Base-by-base conservation (phyloP, 1,284 basidiomycete genomes). In the Tremellales sp. region DNA sequence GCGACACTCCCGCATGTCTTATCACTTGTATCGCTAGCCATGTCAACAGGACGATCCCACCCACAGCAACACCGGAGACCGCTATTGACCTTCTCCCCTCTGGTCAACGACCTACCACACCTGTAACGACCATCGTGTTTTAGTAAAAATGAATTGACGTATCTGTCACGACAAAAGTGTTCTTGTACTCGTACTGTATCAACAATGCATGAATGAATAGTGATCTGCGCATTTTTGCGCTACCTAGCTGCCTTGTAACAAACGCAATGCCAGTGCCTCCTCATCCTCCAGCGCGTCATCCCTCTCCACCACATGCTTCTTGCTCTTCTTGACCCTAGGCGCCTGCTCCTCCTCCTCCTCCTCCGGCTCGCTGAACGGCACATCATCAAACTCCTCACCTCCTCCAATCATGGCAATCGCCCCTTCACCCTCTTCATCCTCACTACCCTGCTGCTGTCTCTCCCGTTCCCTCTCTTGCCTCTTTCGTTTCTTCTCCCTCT, bases 381-480 rank as follows among this genome's bases (percentile, higher is more conserved):
- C 58, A 22, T 56, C 53, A 27, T 36, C 42, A 24, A 49, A 48
- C 26, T 33, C 53, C 24, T 51, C 52, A 22, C 46, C 49, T 19
- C 59, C 65, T 10, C 59, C 63, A 27, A 64, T 37, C 26, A 57
- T 46, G 8, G 59, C 61, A 22, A 62, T 43, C 4, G 36, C 31
- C 10, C 45, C 43, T 25, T 43, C 52, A 22, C 45, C 31, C 8
- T 49, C 54, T n/a, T 56, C 54, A 43, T 46, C 48, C 36, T 58
- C 60, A 27, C 29, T 23, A 1, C 8, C 46, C n/a, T 43, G 42
- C n/a, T 37, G 43, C 24, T 45, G 42, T 51, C 75, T 77, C 62
- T 84, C 85, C 31, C 78, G 80, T 60, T 93, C 89, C 52, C 86
- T 82, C 65, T 89, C 84, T 77, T 94, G 96, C 62, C 89, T 77